These are phyloP conservation scores for Colletotrichum endophyticum DNA, from an alignment of 2,329 filamentous ascomycete genomes.

Conservation along the genomic window DNA sequence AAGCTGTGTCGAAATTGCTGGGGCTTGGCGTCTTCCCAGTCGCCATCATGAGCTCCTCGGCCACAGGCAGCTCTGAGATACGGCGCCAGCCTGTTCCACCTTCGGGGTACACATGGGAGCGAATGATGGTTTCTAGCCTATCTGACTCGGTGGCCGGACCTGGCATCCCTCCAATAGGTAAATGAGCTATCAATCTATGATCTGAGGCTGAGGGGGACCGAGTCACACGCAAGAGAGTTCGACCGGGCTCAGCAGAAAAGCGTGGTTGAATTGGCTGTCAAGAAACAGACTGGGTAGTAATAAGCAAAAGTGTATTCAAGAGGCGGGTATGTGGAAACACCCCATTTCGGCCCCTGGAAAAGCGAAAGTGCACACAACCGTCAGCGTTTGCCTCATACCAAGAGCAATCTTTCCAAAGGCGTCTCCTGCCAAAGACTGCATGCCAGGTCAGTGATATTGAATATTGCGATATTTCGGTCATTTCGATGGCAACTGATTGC, in stretches of 20 bases:
- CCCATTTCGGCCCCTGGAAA: not conserved
- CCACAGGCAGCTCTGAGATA: constrained; percentile 59
- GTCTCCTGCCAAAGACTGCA: not conserved
- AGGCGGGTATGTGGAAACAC: not conserved
- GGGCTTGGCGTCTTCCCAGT: constrained; percentile 39
- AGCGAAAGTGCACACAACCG: not conserved
- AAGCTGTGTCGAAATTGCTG: constrained; percentile 63
- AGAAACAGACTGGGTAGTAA: not conserved
- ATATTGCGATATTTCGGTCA: not conserved
- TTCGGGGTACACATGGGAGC: not conserved
- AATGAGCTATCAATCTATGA: not conserved
- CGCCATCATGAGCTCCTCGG: constrained; percentile 53
- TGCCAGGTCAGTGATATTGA: not conserved
- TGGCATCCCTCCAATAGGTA: not conserved
- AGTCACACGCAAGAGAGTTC: not conserved
- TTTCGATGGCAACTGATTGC: not conserved
- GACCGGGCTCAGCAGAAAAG: not conserved
- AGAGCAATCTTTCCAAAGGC: not conserved
- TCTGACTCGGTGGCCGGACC: not conserved
- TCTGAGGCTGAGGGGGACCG: not conserved
- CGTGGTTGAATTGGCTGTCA: not conserved
- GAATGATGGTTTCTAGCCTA: not conserved
- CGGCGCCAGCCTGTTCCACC: not conserved
- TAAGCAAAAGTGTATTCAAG: not conserved
- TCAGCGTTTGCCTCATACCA: not conserved